phyloP scores from a whole-genome alignment of 106 monocot genomes.

The Gastrodia elata region DNA sequence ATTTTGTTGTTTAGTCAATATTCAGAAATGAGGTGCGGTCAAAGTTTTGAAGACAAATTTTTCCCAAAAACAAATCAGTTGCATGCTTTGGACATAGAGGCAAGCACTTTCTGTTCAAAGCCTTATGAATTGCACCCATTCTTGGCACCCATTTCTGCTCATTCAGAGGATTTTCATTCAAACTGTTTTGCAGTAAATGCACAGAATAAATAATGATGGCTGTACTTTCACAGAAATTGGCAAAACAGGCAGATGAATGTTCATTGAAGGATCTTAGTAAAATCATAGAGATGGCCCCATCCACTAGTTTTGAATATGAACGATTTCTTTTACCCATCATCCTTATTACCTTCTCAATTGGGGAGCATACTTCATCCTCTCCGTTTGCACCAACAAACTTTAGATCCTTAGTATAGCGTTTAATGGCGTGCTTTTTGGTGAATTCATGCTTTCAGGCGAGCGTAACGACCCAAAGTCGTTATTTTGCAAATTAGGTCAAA shows the following conservation, averaged over 20 bases:
- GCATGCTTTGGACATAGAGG: conserved; percentile 76
- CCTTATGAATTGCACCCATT: conserved; percentile 80
- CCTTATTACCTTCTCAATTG: conserved; percentile 77
- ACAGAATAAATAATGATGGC: conserved; percentile 64
- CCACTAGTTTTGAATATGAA: conserved; percentile 75
- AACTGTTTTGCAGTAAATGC: conserved; percentile 71
- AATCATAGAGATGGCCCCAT: conserved; percentile 68
- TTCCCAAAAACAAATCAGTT: conserved; percentile 66
- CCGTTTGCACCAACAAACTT: conserved; percentile 44
- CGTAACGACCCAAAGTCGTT: too few relatives aligned
- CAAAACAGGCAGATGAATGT: conserved; percentile 40
- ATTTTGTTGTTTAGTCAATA: conserved; percentile 20
- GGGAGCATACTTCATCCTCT: conserved; percentile 37
- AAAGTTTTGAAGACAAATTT: conserved; percentile 68
- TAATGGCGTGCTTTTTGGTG: conserved; percentile 68
- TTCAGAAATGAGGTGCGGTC: conserved; percentile 70
- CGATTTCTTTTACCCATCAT: conserved; percentile 81
- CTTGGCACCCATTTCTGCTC: conserved; percentile 80
- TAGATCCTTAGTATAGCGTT: conserved; percentile 81
- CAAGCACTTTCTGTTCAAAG: conserved; percentile 79
- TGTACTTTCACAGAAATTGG: conserved; percentile 64
- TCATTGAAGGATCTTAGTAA: conserved; percentile 52
- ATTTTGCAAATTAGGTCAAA: too few relatives aligned
- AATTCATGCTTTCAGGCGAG: conserved; percentile 88
- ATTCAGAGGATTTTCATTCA: conserved; percentile 82